These are phyloP conservation scores for Linderniella brevidens DNA, from an alignment of 257 asterid genomes.

Conservation along the genomic window DNA sequence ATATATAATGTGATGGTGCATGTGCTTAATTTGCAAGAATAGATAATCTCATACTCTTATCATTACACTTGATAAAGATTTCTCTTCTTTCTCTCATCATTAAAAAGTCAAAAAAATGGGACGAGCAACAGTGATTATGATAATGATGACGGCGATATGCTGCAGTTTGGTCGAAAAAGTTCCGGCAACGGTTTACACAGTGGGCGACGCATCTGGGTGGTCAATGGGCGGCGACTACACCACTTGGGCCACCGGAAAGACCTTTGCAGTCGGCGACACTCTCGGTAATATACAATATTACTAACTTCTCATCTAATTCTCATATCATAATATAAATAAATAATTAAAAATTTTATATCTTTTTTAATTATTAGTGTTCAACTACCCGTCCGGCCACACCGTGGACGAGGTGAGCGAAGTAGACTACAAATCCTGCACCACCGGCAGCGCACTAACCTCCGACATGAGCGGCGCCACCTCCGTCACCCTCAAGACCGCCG, in stretches of 20 bases:
- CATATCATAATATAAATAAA: background rate
- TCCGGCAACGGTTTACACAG: slow-evolving; percentile 34
- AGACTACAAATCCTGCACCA: slow-evolving; percentile 47
- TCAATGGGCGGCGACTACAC: slow-evolving; percentile 35
- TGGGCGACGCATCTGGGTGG: slow-evolving; percentile 80
- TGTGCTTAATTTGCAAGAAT: too few relatives aligned
- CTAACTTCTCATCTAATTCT: background rate
- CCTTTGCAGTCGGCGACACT: slow-evolving; percentile 52
- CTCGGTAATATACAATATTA: slow-evolving; percentile 35
- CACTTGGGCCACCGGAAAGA: slow-evolving; percentile 42
- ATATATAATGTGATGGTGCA: too few relatives aligned
- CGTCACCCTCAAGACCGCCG: slow-evolving; percentile 40
- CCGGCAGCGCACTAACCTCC: slow-evolving; percentile 39
- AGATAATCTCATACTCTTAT: too few relatives aligned
- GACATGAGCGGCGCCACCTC: slow-evolving; percentile 75
- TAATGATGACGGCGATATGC: slow-evolving; percentile 12
- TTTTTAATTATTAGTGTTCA: slow-evolving; percentile 31
- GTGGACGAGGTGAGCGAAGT: slow-evolving; percentile 53
- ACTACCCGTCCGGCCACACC: slow-evolving; percentile 46
- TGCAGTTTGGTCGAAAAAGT: slow-evolving; percentile 9
- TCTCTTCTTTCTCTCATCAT: too few relatives aligned
- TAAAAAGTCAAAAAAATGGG: background rate
- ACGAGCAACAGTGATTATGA: slow-evolving; percentile 1
- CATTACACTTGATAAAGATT: too few relatives aligned
- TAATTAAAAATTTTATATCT: too few relatives aligned